Evolutionary conservation across 1,139 yeast species (phyloP).

Genomic region (Hansenula lynferdii): DNA sequence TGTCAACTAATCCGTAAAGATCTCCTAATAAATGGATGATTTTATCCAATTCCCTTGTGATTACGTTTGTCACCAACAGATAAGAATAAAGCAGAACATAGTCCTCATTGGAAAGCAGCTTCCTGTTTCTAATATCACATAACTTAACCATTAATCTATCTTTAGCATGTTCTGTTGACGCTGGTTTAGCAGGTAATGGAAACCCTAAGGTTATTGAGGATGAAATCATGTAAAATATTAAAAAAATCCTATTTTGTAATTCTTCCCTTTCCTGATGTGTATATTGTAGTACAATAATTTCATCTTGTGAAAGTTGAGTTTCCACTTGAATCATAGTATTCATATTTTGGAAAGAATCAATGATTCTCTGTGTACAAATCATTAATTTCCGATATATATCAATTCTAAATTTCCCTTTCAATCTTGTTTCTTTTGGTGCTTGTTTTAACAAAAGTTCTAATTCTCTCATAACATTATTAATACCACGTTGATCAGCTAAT

Average conservation of each 20-base stretch:
- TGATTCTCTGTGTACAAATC: slow-evolving; percentile 54
- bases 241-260: slow-evolving; percentile 64
- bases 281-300: slow-evolving; percentile 49
- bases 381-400: slow-evolving; percentile 47
- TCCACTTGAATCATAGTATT: slow-evolving; percentile 63
- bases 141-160: slow-evolving; percentile 64
- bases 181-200: slow-evolving; percentile 74
- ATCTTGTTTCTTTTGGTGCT: slow-evolving; percentile 71
- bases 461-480: slow-evolving; percentile 56
- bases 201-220: slow-evolving; percentile 72
- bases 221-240: slow-evolving; percentile 73
- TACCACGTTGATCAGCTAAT: slow-evolving; percentile 46
- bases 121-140: slow-evolving; percentile 41
- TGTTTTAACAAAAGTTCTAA: slow-evolving; percentile 57
- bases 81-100: slow-evolving; percentile 74
- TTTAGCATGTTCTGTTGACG: slow-evolving; percentile 72
- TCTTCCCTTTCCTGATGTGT: slow-evolving; percentile 60
- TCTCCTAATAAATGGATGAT: slow-evolving; percentile 51
- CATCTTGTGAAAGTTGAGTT: slow-evolving; percentile 47
- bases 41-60: slow-evolving; percentile 59
- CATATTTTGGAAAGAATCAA: slow-evolving; percentile 74
- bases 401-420: slow-evolving; percentile 69
- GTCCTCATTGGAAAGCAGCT: slow-evolving; percentile 43
- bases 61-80: slow-evolving; percentile 63
- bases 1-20: slow-evolving; percentile 56